Percentiles rank a stretch among this genome's conserved stretches.
Evolutionary conservation across 352 stramenopile species (phyloP).

Genomic region (Pythium apleroticum): DNA sequence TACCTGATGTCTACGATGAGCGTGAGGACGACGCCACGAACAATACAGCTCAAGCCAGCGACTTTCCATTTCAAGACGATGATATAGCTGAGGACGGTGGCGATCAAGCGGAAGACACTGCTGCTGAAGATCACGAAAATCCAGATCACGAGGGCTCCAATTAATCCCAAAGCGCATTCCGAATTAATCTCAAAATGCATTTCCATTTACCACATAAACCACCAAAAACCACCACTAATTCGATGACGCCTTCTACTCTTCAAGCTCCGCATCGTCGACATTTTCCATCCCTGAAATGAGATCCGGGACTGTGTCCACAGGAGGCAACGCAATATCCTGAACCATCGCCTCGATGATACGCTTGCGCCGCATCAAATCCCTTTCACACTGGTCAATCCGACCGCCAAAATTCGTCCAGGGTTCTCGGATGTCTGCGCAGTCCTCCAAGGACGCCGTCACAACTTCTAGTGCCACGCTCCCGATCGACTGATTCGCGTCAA

Average conservation of each 20-base stretch:
- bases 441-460: constrained; percentile 11
- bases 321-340: constrained; percentile 4
- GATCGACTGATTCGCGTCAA: neutral
- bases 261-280: constrained; percentile 23
- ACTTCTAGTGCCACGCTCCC: constrained; percentile 12
- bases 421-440: constrained; percentile 5
- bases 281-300: constrained; percentile 17
- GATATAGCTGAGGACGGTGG: no score
- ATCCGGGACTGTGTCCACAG: constrained; percentile 4
- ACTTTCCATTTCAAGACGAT: no score
- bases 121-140: neutral
- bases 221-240: neutral
- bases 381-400: constrained; percentile 4
- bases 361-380: constrained; percentile 2
- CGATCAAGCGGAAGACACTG: no score
- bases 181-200: no score
- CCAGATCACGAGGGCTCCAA: neutral
- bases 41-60: no score
- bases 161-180: no score
- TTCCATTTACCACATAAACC: no score
- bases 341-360: constrained; percentile 9
- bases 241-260: constrained; percentile 5
- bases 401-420: neutral
- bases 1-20: neutral
- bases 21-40: no score